Base-by-base conservation (phyloP, 805 yeast genomes). In the Naumovozyma dairenensis region DNA sequence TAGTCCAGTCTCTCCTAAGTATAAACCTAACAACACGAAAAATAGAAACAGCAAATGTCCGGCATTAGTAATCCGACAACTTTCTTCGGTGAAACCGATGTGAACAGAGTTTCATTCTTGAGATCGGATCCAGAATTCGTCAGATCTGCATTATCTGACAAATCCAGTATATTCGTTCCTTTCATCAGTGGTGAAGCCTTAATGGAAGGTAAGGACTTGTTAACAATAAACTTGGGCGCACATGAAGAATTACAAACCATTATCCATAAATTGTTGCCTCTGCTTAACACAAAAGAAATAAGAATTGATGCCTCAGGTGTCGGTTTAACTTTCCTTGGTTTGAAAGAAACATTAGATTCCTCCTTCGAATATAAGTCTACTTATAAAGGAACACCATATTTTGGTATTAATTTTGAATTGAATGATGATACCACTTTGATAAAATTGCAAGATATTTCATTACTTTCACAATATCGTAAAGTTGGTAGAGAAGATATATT, bases 321-420 rank as follows among this genome's bases (percentile, higher is more conserved):
- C n/a, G 39, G 42, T 32, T 14, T 55, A 29, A 43, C 48, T 4
- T 53, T 52, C 29, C 29, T 55, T 17, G 57, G 57, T 5, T 35
- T 55, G 8, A 25, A 29, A 5, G 33, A 26, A n/a, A 8, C 21
- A 3, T 21, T 19, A 3, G 21, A 15, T 27, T 16, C 31, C 3
- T 6, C 21, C 2, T 33, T 28, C n/a, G 63, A 59, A 35, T 63
- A 65, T 46, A 66, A 66, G 31, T 66, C 68, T 16, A 22, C 28
- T 6, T 73, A 75, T 50, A 60, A 63, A 21, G 87, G 87, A 3
- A 62, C 67, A 4, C 85, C 89, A 3, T 69, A 67, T 45, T 78
- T 65, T 55, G 83, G 78, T 0, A 66, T 80, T 21, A 84, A 79
- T 44, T 57, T 77, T 45, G 32, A 38, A 18, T 20, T 28, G 9